phyloP scores from a whole-genome alignment of 1,284 basidiomycete species.

The Ganoderma resinaceum region DNA sequence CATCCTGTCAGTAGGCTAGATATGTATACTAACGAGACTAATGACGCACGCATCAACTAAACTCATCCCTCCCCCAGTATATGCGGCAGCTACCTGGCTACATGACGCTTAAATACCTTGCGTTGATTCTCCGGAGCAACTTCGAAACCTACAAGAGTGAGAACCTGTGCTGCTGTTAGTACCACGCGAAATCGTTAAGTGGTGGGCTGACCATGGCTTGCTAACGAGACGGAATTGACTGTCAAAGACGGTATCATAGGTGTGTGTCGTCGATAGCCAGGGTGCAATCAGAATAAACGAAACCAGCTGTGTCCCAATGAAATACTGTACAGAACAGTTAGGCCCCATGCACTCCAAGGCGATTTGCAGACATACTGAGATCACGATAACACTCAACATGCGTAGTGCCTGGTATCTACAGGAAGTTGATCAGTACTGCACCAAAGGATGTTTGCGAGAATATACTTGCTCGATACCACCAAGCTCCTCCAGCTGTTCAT shows the following conservation, averaged over 20 bases:
- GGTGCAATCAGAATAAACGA: constrained; percentile 66
- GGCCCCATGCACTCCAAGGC: not conserved
- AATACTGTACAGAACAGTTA: constrained; percentile 48
- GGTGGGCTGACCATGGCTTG: constrained; percentile 54
- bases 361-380: constrained; percentile 43
- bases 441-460: not conserved
- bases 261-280: constrained; percentile 50
- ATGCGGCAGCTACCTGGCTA: constrained; percentile 55
- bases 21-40: not conserved
- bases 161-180: constrained; percentile 45
- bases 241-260: constrained; percentile 55
- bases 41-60: constrained; percentile 55
- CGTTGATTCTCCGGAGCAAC: too few species aligned
- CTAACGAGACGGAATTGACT: constrained; percentile 52
- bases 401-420: constrained; percentile 34
- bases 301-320: constrained; percentile 57
- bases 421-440: not conserved
- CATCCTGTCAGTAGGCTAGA: not conserved
- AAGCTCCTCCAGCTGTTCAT: constrained; percentile 80
- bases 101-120: not conserved
- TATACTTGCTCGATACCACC: constrained; percentile 78
- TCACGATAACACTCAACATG: constrained; percentile 55
- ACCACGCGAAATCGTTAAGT: not conserved
- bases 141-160: constrained; percentile 44
- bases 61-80: constrained; percentile 62